Evolutionary conservation across 2,329 filamentous ascomycete genomes (phyloP), one percentile per base, ranked within the genome.

Genomic region (Erysiphe neolycopersici): DNA sequence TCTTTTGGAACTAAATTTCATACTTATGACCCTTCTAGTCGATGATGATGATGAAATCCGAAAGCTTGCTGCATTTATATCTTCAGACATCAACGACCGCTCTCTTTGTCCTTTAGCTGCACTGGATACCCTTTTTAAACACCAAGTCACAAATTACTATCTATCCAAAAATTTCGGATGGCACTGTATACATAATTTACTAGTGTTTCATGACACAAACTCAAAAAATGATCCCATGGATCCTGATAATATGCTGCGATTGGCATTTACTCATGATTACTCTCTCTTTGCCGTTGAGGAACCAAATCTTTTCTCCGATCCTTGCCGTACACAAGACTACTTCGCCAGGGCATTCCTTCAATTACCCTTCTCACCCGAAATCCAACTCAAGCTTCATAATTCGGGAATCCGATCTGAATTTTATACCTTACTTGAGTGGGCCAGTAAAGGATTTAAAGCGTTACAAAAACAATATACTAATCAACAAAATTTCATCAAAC

Each of bases 31-130:
- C 6, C 31, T 42, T 3, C 31, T 42, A n/a, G 30, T 42, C 10
- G 43, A 44, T 40, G 43, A 44, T 22, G 43, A 44, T 19, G 22
- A 39, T 19, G 37, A 44, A 5, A 40, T 44, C 18, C 43, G 43
- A 22, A 19, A 22, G 6, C n/a, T 40, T 32, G 26, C 26, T 19
- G 43, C 43, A 31, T 31, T 30, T 1, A 40, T 29, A 9, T 37
- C 41, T 17, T 44, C 43, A 5, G 14, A 41, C 16, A n/a, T 40
- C 11, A 4, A 38, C 12, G 16, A 32, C 10, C 13, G 17, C 26
- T 32, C 37, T 33, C 16, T 39, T 2, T 18, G 16, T 41, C 43
- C 43, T 33, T 22, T 35, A 18, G 38, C 36, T 16, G 43, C 43
- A 32, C 38, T 30, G 18, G 37, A 40, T 12, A 16, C 11, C 22